Evolutionary conservation across 164 flowering plant genomes (phyloP).

Genomic region (Annona cherimola): DNA sequence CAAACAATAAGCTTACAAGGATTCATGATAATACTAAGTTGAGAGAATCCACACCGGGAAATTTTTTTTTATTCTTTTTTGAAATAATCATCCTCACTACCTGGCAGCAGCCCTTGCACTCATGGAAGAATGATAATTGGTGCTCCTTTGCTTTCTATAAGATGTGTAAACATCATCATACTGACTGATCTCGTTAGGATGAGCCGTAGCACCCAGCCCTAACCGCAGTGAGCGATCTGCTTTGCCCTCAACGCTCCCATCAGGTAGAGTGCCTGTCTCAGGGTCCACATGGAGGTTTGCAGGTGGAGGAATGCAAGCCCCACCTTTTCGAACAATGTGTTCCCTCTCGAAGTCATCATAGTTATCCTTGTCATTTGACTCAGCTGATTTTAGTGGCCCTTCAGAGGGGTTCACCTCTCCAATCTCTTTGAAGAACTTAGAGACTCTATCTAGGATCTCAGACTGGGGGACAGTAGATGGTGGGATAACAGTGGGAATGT

Average conservation of each 20-base stretch:
- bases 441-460: conserved; percentile 77
- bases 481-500: conserved; percentile 92
- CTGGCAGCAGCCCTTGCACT: conserved; percentile 69
- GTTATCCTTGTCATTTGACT: conserved; percentile 41
- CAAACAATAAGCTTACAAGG: too few species aligned
- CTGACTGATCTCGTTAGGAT: conserved; percentile 84
- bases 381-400: conserved; percentile 64
- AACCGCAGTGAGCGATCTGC: conserved; percentile 74
- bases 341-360: conserved; percentile 62
- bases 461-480: conserved; percentile 76
- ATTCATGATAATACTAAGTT: too few species aligned
- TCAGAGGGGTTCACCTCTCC: conserved; percentile 96
- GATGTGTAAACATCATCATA: conserved; percentile 95
- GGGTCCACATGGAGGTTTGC: conserved; percentile 68
- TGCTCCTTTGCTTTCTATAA: conserved; percentile 90
- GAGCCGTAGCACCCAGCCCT: conserved; percentile 88
- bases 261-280: conserved; percentile 68
- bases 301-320: conserved; percentile 98
- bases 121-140: conserved; percentile 87
- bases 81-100: neutral
- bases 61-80: too few species aligned
- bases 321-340: conserved; percentile 71
- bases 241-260: conserved; percentile 70
- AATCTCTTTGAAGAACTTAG: conserved; percentile 85
- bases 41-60: too few species aligned